Evolutionary conservation across 1,139 yeast species (phyloP), one percentile per base, ranked within the genome.

Genomic region (Saccharomyces hybrid): DNA sequence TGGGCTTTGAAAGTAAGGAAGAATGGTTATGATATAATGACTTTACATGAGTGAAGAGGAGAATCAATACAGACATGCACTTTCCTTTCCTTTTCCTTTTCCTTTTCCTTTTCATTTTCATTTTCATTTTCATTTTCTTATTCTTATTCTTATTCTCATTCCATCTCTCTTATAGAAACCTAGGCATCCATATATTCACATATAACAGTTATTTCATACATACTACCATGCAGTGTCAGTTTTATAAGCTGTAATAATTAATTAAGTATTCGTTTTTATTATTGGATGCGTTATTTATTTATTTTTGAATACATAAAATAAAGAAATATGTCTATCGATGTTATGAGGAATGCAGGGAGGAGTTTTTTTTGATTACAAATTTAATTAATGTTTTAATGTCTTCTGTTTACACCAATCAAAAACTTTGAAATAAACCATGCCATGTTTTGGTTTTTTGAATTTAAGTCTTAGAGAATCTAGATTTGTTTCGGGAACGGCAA

Each of bases 1-100:
- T 90, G 97, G 97, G 96, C 93, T 53, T 86, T 84, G 71, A 69
- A 67, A 51, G 65, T 70, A 2, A 64, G 66, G 44, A 61, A 69
- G 16, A 70, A 71, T 52, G 72, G 71, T 38, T 70, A 70, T 52
- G 71, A 71, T 56, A 70, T 72, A 52, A 70, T 72, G 72, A 68
- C 71, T 52, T 56, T 70, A 59, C 73, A 70, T 60, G 73, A 70
- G 58, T 56, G 54, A 51, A 11, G 38, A 38, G 2, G 14, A 3
- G 2, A 26, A 19, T 31, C 50, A 9, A 5, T 24, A 38, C 26
- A 38, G 44, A 38, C 14, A 8, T 26, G 12, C 16, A 16, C 9
- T 9, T 9, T 19, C 9, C n/a, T 19, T 11, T 16, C 16, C 16
- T 16, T 16, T 16, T 16, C 16, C 16, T 16, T 16, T 16, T 16